Evolutionary conservation across 2,329 filamentous ascomycete genomes (phyloP), one percentile per base, ranked within the genome.

Genomic region (Phaeosphaeria sp.): DNA sequence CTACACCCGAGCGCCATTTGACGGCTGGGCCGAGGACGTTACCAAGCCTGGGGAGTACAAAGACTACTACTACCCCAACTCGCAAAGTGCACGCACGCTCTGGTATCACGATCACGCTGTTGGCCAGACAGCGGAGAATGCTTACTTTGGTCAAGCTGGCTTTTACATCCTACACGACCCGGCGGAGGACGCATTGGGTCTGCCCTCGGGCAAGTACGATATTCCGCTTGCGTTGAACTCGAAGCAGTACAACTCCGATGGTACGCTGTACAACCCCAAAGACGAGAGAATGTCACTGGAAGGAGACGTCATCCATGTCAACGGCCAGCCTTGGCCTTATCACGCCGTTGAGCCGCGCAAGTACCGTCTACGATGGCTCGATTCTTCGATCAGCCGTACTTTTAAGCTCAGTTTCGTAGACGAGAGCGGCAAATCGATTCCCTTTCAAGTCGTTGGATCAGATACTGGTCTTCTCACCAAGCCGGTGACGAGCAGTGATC

Each of bases 21-120:
- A 84, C 61, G 84, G 84, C 0, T 86, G 83, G 83, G 84, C 84
- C 1, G 79, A 80, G 47, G 85, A 87, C 59, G 74, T 78, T 17
- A 82, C 82, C 0, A 48, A 73, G 0, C 79, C 81, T 0, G 83
- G 83, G 0, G 74, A 87, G 64, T 86, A 82, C 72, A 87, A 88
- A 69, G 86, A 87, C 60, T 87, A 88, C 68, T 87, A 87, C 69
- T 88, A 86, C 62, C 84, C 85, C 7, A 88, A 87, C 67, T 74
- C 70, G 15, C 81, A 87, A 66, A 78, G 77, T 40, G 83, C 80
- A 1, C 79, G 85, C 36, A 79, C 83, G 0, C 76, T 87, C 24
- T 88, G 85, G 85, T 87, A 87, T 61, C 84, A 87, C 61, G 71
- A 80, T 56, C 79, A 81, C 51, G 74, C 75, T 1, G 72, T 77